phyloP scores from a whole-genome alignment of 2,329 filamentous ascomycete genomes.

The Magnaporthiopsis incrustans region DNA sequence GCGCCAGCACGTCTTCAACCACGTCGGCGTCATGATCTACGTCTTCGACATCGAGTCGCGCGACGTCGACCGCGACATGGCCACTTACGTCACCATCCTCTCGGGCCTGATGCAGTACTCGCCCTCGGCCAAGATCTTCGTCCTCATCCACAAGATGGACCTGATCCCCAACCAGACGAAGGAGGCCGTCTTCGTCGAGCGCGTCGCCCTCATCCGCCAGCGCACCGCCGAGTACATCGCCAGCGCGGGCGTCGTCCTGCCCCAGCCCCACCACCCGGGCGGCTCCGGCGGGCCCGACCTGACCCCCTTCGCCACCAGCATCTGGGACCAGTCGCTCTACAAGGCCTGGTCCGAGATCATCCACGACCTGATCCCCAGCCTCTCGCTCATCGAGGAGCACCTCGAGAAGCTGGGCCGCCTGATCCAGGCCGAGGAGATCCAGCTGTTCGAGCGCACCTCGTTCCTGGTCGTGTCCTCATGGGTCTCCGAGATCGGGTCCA shows the following conservation, averaged over 20 bases:
- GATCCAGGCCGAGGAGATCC: slow-evolving; percentile 86
- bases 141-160: slow-evolving; percentile 98
- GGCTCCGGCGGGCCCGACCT: slow-evolving; percentile 48
- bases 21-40: slow-evolving; percentile 95
- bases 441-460: slow-evolving; percentile 90
- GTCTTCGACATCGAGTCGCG: slow-evolving; percentile 98
- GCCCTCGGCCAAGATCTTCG: slow-evolving; percentile 74
- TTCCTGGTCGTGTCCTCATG: slow-evolving; percentile 95
- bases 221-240: slow-evolving; percentile 55
- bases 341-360: slow-evolving; percentile 98
- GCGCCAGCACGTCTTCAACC: slow-evolving; percentile 91
- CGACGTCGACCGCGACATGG: slow-evolving; percentile 86
- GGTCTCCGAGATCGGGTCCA: slow-evolving; percentile 62
- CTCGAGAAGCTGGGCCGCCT: slow-evolving; percentile 73
- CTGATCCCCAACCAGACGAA: slow-evolving; percentile 75
- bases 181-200: slow-evolving; percentile 76
- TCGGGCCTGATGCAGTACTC: slow-evolving; percentile 83
- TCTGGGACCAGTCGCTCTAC: slow-evolving; percentile 98
- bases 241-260: slow-evolving; percentile 25
- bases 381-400: slow-evolving; percentile 79
- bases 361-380: slow-evolving; percentile 93
- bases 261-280: slow-evolving; percentile 10
- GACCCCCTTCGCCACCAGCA: slow-evolving; percentile 88
- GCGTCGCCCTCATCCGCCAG: slow-evolving; percentile 66
- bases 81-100: slow-evolving; percentile 87